Evolutionary conservation across 1,284 basidiomycete species (phyloP).

Genomic region (Puccinia hordei): DNA sequence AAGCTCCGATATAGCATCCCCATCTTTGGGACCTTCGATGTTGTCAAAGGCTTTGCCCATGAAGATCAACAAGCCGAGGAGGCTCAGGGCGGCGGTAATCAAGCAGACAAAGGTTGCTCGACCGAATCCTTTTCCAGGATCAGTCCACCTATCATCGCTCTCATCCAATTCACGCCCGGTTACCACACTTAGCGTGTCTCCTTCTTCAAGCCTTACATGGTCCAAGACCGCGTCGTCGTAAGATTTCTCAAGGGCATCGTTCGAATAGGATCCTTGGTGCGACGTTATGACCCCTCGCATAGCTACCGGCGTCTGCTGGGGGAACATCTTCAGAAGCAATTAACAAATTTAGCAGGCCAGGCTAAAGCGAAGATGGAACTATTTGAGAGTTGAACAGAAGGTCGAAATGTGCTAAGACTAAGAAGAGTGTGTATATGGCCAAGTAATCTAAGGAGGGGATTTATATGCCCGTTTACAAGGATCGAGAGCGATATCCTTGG

Average conservation of each 20-base stretch:
- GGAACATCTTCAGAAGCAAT: too few relatives aligned
- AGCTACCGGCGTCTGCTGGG: slow-evolving; percentile 6
- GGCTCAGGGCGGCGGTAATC: background rate
- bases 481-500: too few relatives aligned
- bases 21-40: background rate
- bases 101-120: background rate
- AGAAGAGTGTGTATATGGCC: too few relatives aligned
- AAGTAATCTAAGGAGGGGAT: too few relatives aligned
- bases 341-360: too few relatives aligned
- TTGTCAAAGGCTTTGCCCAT: slow-evolving; percentile 12
- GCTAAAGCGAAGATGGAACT: too few relatives aligned
- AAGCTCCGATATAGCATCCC: background rate
- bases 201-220: slow-evolving; percentile 21
- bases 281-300: background rate
- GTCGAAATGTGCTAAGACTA: too few relatives aligned
- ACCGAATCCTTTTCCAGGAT: slow-evolving; percentile 22
- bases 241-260: background rate
- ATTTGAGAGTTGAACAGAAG: too few relatives aligned
- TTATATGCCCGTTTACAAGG: too few relatives aligned
- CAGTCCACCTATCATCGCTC: slow-evolving; percentile 17
- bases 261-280: background rate
- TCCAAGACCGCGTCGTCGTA: slow-evolving; percentile 6
- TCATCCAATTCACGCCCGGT: background rate
- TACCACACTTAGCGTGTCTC: background rate
- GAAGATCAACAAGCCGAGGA: slow-evolving; percentile 35